These are phyloP conservation scores for Cladosporium sp. DNA, from an alignment of 2,329 filamentous ascomycete species.

Conservation along the genomic window DNA sequence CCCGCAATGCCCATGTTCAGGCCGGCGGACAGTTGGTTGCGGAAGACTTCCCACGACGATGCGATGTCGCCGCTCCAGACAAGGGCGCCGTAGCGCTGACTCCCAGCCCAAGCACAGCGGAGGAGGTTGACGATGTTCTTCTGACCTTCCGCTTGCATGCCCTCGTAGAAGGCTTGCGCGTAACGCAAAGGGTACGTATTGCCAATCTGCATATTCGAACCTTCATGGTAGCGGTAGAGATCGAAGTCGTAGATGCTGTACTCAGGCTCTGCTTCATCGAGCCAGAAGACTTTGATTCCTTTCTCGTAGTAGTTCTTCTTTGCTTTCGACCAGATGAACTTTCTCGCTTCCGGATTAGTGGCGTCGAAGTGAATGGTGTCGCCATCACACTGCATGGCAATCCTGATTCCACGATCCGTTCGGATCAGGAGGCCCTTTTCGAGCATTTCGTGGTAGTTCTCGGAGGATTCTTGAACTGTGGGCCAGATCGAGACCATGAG, in stretches of 20 bases:
- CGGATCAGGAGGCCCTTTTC: slow-evolving; percentile 62
- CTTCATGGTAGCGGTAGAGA: slow-evolving; percentile 61
- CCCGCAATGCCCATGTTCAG: slow-evolving; percentile 66
- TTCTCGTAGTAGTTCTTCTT: slow-evolving; percentile 63
- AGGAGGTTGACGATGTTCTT: slow-evolving; percentile 60
- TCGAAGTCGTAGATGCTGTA: slow-evolving; percentile 67
- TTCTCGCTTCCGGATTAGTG: slow-evolving; percentile 60
- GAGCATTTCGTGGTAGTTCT: slow-evolving; percentile 64
- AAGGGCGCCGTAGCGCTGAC: slow-evolving; percentile 64
- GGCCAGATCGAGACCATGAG: slow-evolving; percentile 72
- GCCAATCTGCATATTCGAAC: slow-evolving; percentile 56
- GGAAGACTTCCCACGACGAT: slow-evolving; percentile 60
- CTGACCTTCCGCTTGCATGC: slow-evolving; percentile 55
- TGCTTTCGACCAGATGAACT: slow-evolving; percentile 60
- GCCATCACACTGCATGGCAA: slow-evolving; percentile 60
- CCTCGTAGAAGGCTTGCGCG: slow-evolving; percentile 61
- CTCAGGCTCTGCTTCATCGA: slow-evolving; percentile 69
- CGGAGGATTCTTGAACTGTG: slow-evolving; percentile 59
- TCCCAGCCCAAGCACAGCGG: slow-evolving; percentile 58
- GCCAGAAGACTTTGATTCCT: slow-evolving; percentile 66
- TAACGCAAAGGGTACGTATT: slow-evolving; percentile 64
- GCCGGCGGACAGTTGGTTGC: slow-evolving; percentile 62
- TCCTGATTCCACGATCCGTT: slow-evolving; percentile 59
- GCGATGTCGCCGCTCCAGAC: slow-evolving; percentile 70
- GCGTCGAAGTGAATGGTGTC: slow-evolving; percentile 63